Evolutionary conservation across 441 rosid genomes (phyloP).

Genomic region (Mallotus japonicus): DNA sequence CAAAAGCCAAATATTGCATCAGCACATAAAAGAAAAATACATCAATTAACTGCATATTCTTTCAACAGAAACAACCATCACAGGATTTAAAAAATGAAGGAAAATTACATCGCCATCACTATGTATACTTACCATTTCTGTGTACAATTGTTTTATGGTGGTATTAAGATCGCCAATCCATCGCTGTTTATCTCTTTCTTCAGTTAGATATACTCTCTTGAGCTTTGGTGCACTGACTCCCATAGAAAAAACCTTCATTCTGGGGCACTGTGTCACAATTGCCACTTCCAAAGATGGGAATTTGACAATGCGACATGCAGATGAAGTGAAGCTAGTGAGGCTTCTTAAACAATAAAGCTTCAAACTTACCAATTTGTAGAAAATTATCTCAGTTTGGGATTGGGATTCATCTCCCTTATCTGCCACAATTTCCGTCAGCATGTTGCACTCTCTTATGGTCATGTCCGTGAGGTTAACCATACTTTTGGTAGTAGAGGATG

Average conservation of each 20-base stretch:
- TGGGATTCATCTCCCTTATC: neutral
- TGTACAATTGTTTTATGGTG: conserved; percentile 3
- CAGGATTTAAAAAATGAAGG: no score
- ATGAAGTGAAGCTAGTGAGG: conserved; percentile 25
- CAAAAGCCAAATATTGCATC: neutral
- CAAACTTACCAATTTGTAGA: conserved; percentile 10
- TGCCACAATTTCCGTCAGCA: neutral
- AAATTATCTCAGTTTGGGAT: conserved; percentile 4
- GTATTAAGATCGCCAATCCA: conserved; percentile 8
- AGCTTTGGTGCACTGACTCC: conserved; percentile 7
- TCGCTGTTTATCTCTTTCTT: neutral
- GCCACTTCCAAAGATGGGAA: conserved; percentile 20
- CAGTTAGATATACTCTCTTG: neutral
- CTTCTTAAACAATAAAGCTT: conserved; percentile 11
- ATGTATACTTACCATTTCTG: neutral
- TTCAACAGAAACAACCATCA: neutral
- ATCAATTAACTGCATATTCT: no score
- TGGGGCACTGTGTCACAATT: conserved; percentile 21
- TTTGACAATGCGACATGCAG: neutral
- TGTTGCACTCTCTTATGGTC: conserved; percentile 62
- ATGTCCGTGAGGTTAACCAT: conserved; percentile 54
- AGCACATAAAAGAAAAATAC: no score
- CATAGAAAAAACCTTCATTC: conserved; percentile 21
- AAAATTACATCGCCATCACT: neutral
- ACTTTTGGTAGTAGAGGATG: conserved; percentile 14